Percentiles rank a stretch among this genome's conserved stretches.
Evolutionary conservation across 148 eudicot species (phyloP).

Genomic region (Spergularia marina): DNA sequence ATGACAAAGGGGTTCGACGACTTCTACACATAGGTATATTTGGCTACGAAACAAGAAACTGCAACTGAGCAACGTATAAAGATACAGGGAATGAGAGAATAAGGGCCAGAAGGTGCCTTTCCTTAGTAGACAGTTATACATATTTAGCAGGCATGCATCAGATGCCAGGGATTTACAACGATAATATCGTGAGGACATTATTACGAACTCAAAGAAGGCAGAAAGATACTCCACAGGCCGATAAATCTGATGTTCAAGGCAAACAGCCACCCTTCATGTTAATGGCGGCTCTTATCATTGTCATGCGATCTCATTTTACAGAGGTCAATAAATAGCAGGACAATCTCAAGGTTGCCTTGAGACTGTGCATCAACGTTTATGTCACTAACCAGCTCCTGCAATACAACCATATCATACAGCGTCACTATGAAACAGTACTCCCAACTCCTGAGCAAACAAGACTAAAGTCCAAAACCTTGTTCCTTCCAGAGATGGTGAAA

Average conservation of each 20-base stretch:
- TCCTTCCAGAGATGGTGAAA: conserved; percentile 14
- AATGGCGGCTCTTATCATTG: conserved; percentile 16
- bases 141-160: conserved; percentile 22
- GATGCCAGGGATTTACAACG: conserved; percentile 23
- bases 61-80: conserved; percentile 2
- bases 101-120: conserved; percentile 5
- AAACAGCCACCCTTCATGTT: conserved; percentile 21
- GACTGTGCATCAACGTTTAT: conserved; percentile 9
- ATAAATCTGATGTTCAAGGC: conserved; percentile 18
- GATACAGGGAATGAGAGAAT: conserved; percentile 2
- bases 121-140: conserved; percentile 16
- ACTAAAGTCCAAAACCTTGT: conserved; percentile 11
- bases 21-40: background rate
- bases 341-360: conserved; percentile 2
- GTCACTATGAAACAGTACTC: conserved; percentile 5
- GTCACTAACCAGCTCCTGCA: conserved; percentile 24
- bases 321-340: conserved; percentile 12
- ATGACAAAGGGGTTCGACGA: background rate
- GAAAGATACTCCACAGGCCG: conserved; percentile 8
- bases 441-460: background rate
- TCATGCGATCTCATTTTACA: conserved; percentile 13
- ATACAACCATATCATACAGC: conserved; percentile 11
- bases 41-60: background rate
- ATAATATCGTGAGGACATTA: background rate
- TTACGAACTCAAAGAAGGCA: background rate